Base-by-base conservation (phyloP, 768 basidiomycete genomes). In the Galerina sulciceps region DNA sequence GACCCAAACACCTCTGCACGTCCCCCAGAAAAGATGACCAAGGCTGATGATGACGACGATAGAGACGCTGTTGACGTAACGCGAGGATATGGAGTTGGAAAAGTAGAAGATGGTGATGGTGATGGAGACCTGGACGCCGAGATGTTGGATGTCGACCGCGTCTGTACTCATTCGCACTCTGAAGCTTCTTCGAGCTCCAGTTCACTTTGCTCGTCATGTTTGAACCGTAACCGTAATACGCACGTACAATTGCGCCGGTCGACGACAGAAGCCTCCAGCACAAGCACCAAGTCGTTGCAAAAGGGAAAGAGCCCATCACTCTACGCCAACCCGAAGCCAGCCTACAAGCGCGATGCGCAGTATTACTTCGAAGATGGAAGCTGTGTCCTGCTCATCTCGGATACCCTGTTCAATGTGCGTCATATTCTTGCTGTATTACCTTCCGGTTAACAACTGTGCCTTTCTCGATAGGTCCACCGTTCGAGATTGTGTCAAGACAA, bases 311-410 rank as follows among this genome's bases (percentile, higher is more conserved):
- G 5, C 26, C 26, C 26, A 31, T 1, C 8, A 31, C 26, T 31
- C 26, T 31, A 31, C 26, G n/a, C n/a, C n/a, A n/a, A n/a, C n/a
- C n/a, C n/a, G n/a, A 43, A 55, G 23, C 18, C 22, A 49, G 36
- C 31, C 6, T 57, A 15, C 40, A 58, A 60, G 26, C 73, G 80
- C 52, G 88, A 91, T 64, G 69, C 76, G n/a, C 69, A 67, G 6
- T 91, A 82, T 65, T 91, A 90, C 68, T 77, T 88, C 58, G 75
- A 81, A 36, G 87, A 90, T 63, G 90, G 89, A 43, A 89, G 87
- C 64, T 89, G 86, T 62, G 76, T 90, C 15, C 67, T 91, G 44
- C 75, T 83, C 34, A 83, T 91, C 11, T 80, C 82, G 58, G 80
- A 86, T 64, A 85, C 81, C 10, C 69, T 91, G 55, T 91, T 91